Evolutionary conservation across 192 early-diverging fungal species (phyloP).

Genomic region (Pilobolus umbonatus): DNA sequence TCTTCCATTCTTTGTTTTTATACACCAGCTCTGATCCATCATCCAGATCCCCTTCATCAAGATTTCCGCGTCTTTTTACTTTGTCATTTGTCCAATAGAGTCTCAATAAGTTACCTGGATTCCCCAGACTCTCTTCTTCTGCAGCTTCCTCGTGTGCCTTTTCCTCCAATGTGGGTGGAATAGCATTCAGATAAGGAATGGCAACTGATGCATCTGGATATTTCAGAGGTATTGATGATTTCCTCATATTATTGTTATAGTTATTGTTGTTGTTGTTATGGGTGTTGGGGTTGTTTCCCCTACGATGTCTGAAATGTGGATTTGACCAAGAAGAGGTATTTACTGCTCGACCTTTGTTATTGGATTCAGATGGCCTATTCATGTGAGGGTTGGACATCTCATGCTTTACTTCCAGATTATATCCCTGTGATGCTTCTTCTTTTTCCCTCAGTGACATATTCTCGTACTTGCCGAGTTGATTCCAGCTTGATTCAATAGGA

Average conservation of each 20-base stretch:
- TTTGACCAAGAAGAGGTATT: too few species aligned
- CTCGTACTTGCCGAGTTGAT: conserved; percentile 18
- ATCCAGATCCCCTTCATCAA: neutral
- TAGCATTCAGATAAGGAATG: conserved; percentile 13
- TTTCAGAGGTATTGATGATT: neutral
- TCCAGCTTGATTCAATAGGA: conserved; percentile 17
- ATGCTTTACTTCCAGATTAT: neutral
- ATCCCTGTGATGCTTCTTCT: conserved; percentile 16
- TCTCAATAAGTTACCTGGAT: conserved; percentile 6
- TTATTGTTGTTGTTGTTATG: neutral
- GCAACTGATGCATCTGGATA: conserved; percentile 9
- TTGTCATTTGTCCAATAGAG: conserved; percentile 21
- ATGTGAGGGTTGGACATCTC: neutral
- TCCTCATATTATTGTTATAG: neutral
- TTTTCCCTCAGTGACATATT: conserved; percentile 22
- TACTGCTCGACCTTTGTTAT: neutral
- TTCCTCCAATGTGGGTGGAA: conserved; percentile 1
- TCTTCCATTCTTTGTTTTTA: conserved; percentile 10
- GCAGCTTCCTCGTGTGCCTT: neutral
- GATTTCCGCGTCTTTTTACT: conserved; percentile 8
- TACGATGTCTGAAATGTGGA: neutral
- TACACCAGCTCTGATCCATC: conserved; percentile 16
- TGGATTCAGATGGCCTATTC: neutral
- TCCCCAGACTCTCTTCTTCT: conserved; percentile 14
- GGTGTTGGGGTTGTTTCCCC: neutral